Evolutionary conservation across 2,329 filamentous ascomycete species (phyloP), one percentile per base, ranked within the genome.

Genomic region (Leptographium procerum): DNA sequence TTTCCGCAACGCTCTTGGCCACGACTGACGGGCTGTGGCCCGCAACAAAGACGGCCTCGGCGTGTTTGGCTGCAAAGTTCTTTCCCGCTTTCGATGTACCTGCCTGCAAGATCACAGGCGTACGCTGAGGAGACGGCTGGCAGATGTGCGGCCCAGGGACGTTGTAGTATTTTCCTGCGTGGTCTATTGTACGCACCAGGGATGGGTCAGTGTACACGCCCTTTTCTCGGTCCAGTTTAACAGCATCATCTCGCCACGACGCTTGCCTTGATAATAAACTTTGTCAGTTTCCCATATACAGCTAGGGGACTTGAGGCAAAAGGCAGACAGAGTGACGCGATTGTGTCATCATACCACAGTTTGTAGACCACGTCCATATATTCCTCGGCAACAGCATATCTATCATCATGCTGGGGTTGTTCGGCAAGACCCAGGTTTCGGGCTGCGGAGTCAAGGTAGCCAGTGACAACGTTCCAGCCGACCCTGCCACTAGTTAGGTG

Each of bases 391-490:
- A 60, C 56, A 19, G 59, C 63, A 33, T 66, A 66, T 1, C 65
- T 61, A 34, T 65, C 61, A 47, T 65, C 65, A 51, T 66, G 65
- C 28, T 61, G 56, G 9, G 34, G 43, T 40, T 59, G 50, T 8
- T 60, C 56, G 26, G 45, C 43, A 6, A 52, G 45, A 16, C 65
- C 65, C 7, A 65, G 51, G 26, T 61, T 61, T 16, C 59, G 61
- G 1, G 64, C 64, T 3, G 62, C 60, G 11, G 60, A 60, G 31
- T 64, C 57, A 28, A 59, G 59, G 52, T 62, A 65, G 52, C 59
- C 57, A 1, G 65, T 66, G 1, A 66, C 65, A 48, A 63, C 55
- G 33, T 77, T 76, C 75, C 76, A 78, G 16, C 75, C 76, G 1
- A 79, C 63, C 19, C 62, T 59, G 14, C 61, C 62, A 2, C 54